Evolutionary conservation across 2,329 filamentous ascomycete species (phyloP).

Genomic region (Uncinocarpus reesii): DNA sequence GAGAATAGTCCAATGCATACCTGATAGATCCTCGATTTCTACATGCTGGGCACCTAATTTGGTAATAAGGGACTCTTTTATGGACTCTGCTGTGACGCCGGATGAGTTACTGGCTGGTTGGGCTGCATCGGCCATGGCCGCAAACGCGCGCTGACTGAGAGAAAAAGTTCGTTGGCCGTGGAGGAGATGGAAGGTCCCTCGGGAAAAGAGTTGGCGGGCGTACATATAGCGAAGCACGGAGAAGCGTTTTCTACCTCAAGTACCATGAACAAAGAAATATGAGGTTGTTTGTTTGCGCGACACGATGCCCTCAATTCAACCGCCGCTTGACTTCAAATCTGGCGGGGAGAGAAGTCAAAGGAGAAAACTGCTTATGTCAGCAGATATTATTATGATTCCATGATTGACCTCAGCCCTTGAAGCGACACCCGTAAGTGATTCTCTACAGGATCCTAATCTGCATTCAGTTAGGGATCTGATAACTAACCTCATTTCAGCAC

Average conservation of each 20-base stretch:
- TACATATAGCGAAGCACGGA: slow-evolving; percentile 14
- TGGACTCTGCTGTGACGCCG: slow-evolving; percentile 60
- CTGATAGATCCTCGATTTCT: slow-evolving; percentile 84
- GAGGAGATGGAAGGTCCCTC: slow-evolving; percentile 4
- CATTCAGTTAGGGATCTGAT: too few relatives aligned
- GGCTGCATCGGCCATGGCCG: slow-evolving; percentile 33
- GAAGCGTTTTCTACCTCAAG: neutral
- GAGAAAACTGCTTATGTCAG: neutral
- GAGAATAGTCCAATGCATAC: slow-evolving; percentile 42
- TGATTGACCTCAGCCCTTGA: too few relatives aligned
- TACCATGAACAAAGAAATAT: neutral
- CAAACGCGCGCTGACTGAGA: slow-evolving; percentile 26
- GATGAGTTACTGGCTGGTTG: slow-evolving; percentile 35
- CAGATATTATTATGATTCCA: too few relatives aligned
- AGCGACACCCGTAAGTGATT: too few relatives aligned
- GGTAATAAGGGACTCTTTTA: slow-evolving; percentile 58
- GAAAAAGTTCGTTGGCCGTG: slow-evolving; percentile 20
- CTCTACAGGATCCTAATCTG: too few relatives aligned
- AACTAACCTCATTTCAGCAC: neutral
- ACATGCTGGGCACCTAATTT: slow-evolving; percentile 67
- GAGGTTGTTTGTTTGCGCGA: too few relatives aligned
- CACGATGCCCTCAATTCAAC: too few relatives aligned
- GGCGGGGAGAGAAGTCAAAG: neutral
- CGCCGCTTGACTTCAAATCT: neutral
- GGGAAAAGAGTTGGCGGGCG: slow-evolving; percentile 12